phyloP scores from a whole-genome alignment of 208 protist genomes.

The Wallacemonas sp. region DNA sequence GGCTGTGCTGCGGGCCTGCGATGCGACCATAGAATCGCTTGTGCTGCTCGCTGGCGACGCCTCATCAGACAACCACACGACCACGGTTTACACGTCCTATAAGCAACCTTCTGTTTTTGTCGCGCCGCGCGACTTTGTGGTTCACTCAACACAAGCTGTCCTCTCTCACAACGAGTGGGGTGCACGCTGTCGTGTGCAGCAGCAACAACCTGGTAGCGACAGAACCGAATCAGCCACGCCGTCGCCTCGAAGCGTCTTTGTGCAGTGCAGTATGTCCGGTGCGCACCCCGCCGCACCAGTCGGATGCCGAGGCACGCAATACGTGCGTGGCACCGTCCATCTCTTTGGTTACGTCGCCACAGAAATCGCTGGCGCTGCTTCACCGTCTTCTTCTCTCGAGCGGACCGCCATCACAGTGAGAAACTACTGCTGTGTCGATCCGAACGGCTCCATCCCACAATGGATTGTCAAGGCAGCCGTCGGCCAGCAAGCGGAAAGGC shows the following conservation, averaged over 20 bases:
- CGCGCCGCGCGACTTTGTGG: conserved; percentile 48
- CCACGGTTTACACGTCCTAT: conserved; percentile 45
- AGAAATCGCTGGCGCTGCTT: not conserved
- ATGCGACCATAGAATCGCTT: conserved; percentile 27
- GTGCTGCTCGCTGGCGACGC: conserved; percentile 18
- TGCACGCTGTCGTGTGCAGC: too few species aligned
- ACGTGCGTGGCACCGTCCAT: conserved; percentile 38
- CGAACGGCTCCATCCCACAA: conserved; percentile 43
- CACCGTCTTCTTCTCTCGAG: not conserved
- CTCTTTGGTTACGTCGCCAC: conserved; percentile 46
- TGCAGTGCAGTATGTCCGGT: conserved; percentile 32
- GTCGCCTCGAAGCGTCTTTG: conserved; percentile 12
- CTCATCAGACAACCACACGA: not conserved
- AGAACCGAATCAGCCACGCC: not conserved
- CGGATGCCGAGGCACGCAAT: not conserved
- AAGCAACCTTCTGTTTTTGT: conserved; percentile 34
- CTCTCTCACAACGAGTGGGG: conserved; percentile 4
- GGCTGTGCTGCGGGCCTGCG: conserved; percentile 17
- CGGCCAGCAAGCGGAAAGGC: conserved; percentile 32
- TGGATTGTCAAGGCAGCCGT: conserved; percentile 37
- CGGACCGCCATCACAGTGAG: conserved; percentile 12
- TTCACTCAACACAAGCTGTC: conserved; percentile 19
- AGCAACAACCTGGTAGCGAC: too few species aligned
- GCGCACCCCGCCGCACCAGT: not conserved
- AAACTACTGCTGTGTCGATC: conserved; percentile 52